phyloP scores from a whole-genome alignment of 2,329 filamentous ascomycete genomes.

The Didymella glomerata region DNA sequence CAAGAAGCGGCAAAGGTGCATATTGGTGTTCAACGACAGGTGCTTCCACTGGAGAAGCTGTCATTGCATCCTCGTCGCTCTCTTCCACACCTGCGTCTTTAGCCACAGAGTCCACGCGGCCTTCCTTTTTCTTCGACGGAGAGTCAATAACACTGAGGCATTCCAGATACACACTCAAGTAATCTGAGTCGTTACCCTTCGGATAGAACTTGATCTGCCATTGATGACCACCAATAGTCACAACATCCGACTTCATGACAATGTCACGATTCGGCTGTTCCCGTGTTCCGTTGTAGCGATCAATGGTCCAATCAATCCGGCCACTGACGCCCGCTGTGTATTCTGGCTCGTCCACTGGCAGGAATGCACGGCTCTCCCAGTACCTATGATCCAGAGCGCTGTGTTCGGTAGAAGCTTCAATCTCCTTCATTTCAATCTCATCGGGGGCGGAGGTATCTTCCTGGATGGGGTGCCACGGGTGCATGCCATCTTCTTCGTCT shows the following conservation, averaged over 20 bases:
- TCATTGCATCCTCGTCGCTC: conserved; percentile 8
- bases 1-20: conserved; percentile 50
- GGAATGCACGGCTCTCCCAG: conserved; percentile 66
- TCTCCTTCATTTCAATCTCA: conserved; percentile 66
- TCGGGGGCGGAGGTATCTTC: conserved; percentile 66
- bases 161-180: conserved; percentile 68
- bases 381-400: conserved; percentile 67
- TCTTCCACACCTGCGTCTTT: conserved; percentile 3
- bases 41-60: conserved; percentile 13
- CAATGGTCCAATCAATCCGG: conserved; percentile 66
- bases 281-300: conserved; percentile 67
- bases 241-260: conserved; percentile 66
- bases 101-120: conserved; percentile 16
- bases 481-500: conserved; percentile 49
- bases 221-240: conserved; percentile 66
- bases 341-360: conserved; percentile 66
- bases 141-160: conserved; percentile 60
- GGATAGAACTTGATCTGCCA: conserved; percentile 74
- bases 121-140: conserved; percentile 25
- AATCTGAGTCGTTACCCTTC: conserved; percentile 65
- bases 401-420: conserved; percentile 60
- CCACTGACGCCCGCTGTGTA: conserved; percentile 62
- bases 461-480: conserved; percentile 62
- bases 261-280: conserved; percentile 66
- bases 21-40: conserved; percentile 33